phyloP scores from a whole-genome alignment of 2,329 filamentous ascomycete genomes.

The Leptographium lundbergii region DNA sequence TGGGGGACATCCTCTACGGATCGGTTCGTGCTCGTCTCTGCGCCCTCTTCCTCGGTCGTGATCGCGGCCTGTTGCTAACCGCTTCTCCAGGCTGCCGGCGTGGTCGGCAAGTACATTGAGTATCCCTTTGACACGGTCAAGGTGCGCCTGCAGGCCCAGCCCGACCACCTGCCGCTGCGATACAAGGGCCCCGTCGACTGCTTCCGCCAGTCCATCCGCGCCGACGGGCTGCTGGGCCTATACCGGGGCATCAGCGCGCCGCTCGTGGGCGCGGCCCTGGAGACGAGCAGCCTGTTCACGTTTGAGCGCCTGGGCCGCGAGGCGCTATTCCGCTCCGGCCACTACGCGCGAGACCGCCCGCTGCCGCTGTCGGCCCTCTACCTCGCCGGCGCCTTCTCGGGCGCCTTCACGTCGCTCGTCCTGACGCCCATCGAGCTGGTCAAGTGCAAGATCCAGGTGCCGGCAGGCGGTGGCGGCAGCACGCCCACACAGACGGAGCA shows the following conservation, averaged over 20 bases:
- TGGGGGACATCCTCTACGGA: conserved; percentile 82
- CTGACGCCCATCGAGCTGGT: conserved; percentile 93
- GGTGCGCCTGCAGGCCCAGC: conserved; percentile 92
- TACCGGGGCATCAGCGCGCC: conserved; percentile 92
- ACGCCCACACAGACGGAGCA: conserved; percentile 13
- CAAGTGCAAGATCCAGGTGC: conserved; percentile 97
- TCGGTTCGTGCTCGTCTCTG: conserved; percentile 44
- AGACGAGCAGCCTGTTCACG: conserved; percentile 87
- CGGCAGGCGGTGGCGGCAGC: conserved; percentile 30
- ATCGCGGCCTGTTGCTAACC: conserved; percentile 8
- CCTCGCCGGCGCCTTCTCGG: conserved; percentile 72
- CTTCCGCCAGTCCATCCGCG: conserved; percentile 71
- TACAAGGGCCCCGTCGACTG: conserved; percentile 87
- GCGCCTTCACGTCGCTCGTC: conserved; percentile 78
- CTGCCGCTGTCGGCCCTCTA: conserved; percentile 66
- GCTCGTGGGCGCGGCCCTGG: conserved; percentile 77
- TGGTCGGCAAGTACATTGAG: conserved; percentile 90
- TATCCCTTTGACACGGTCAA: conserved; percentile 99
- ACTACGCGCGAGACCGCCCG: conserved; percentile 38
- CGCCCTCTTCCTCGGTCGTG: background rate
- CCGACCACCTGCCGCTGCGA: conserved; percentile 64
- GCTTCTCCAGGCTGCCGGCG: conserved; percentile 53
- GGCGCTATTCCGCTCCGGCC: conserved; percentile 41
- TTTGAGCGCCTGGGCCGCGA: conserved; percentile 69
- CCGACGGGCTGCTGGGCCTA: conserved; percentile 67